Percentiles rank a stretch among this genome's conserved stretches.
phyloP scores from a whole-genome alignment of 768 basidiomycete genomes.

The Omphalotus guepiniiformis region DNA sequence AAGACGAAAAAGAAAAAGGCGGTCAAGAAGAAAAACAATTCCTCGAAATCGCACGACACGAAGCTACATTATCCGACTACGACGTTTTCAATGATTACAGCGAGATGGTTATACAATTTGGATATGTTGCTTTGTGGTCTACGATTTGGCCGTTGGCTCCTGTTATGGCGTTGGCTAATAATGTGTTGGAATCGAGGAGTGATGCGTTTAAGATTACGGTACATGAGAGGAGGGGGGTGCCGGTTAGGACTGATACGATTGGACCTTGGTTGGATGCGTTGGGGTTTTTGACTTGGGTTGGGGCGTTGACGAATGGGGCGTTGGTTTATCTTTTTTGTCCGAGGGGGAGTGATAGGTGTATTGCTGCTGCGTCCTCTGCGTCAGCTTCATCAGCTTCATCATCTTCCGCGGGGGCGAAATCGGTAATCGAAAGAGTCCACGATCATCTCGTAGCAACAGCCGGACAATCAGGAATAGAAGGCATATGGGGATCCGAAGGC shows the following conservation, averaged over 20 bases:
- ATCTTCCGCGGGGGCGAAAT: neutral
- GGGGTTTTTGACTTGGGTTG: slow-evolving; percentile 85
- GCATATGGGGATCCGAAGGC: neutral
- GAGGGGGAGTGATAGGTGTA: neutral
- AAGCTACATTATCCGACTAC: slow-evolving; percentile 39
- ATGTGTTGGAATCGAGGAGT: slow-evolving; percentile 84
- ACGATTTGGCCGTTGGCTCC: slow-evolving; percentile 95
- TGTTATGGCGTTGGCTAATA: slow-evolving; percentile 87
- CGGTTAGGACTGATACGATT: slow-evolving; percentile 83
- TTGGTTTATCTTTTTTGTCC: slow-evolving; percentile 89
- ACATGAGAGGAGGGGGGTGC: slow-evolving; percentile 80
- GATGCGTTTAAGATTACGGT: slow-evolving; percentile 95
- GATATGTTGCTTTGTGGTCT: slow-evolving; percentile 88
- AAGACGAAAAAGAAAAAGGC: slow-evolving; percentile 19
- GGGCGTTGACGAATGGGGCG: slow-evolving; percentile 82
- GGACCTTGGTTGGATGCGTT: slow-evolving; percentile 93
- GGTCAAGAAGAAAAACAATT: slow-evolving; percentile 72
- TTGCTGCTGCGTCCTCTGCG: neutral
- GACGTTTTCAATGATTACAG: slow-evolving; percentile 83
- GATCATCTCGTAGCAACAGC: slow-evolving; percentile 1
- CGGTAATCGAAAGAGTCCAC: slow-evolving; percentile 4
- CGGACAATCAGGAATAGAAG: neutral
- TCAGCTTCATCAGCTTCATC: no score
- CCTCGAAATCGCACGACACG: slow-evolving; percentile 62
- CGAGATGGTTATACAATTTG: slow-evolving; percentile 97